A percentile compares a stretch with the other conserved stretches of the same genome.
Evolutionary conservation across 257 asterid genomes (phyloP).

Genomic region (Plantago ovata): DNA sequence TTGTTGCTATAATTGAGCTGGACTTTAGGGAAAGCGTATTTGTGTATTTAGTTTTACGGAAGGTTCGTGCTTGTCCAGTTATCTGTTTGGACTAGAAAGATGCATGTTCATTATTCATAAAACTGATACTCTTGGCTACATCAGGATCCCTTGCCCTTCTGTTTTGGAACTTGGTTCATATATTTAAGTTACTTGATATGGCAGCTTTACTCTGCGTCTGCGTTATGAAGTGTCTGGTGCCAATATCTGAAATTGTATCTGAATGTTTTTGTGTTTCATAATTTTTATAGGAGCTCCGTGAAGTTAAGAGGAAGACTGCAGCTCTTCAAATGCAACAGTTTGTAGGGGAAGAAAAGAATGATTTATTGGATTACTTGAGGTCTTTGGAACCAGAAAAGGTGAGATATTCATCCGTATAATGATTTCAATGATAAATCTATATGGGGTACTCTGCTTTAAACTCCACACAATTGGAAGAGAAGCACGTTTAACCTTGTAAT

Average conservation of each 20-base stretch:
- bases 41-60: too few relatives aligned
- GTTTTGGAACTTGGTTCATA: too few relatives aligned
- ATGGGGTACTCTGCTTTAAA: background rate
- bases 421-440: background rate
- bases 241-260: background rate
- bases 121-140: slow-evolving; percentile 3
- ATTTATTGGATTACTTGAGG: slow-evolving; percentile 84
- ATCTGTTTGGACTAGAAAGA: background rate
- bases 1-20: too few relatives aligned
- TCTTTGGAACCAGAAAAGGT: slow-evolving; percentile 94
- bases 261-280: background rate
- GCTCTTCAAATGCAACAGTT: slow-evolving; percentile 99
- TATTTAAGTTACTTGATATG: too few relatives aligned
- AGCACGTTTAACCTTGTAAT: background rate
- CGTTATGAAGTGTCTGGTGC: slow-evolving; percentile 5
- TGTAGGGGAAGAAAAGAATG: slow-evolving; percentile 95
- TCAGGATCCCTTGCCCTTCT: background rate
- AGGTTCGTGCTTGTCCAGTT: too few relatives aligned
- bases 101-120: background rate
- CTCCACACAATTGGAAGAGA: background rate
- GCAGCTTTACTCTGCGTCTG: background rate
- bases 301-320: slow-evolving; percentile 79
- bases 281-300: slow-evolving; percentile 72
- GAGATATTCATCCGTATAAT: background rate
- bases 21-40: too few relatives aligned